Conservation (phyloP, 352 stramenopile species). For the Globisporangium viniferum region DNA sequence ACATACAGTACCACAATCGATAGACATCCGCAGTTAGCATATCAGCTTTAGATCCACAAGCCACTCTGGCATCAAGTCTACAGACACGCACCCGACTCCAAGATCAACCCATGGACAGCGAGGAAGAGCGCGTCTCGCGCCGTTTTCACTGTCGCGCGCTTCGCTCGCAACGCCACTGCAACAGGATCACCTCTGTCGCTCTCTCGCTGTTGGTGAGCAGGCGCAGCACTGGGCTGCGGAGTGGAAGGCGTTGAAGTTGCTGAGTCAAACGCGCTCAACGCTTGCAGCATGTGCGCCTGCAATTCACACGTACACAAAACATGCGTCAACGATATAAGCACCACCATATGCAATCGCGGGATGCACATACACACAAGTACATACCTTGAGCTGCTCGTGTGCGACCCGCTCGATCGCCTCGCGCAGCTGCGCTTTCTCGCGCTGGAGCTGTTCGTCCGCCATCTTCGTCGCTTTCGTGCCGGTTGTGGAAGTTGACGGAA, state of each 20-base stretch:
- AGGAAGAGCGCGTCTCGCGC: slow-evolving; percentile 68
- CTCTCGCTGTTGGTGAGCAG: slow-evolving; percentile 14
- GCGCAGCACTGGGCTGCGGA: not conserved
- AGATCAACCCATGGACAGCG: slow-evolving; percentile 61
- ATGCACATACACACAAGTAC: too few relatives aligned
- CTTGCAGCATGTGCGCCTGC: slow-evolving; percentile 70
- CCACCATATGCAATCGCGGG: not conserved
- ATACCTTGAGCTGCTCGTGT: slow-evolving; percentile 35
- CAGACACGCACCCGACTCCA: slow-evolving; percentile 53
- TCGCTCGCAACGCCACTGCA: slow-evolving; percentile 35
- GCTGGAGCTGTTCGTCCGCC: slow-evolving; percentile 15
- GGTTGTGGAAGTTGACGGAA: slow-evolving; percentile 3
- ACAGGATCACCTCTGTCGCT: slow-evolving; percentile 46
- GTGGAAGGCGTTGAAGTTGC: not conserved
- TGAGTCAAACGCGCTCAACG: slow-evolving; percentile 46
- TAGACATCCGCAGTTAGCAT: not conserved
- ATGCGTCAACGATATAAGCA: not conserved
- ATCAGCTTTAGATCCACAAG: not conserved
- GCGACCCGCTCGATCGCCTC: slow-evolving; percentile 31
- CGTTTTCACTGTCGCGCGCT: slow-evolving; percentile 40
- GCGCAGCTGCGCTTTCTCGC: slow-evolving; percentile 34
- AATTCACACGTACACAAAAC: not conserved
- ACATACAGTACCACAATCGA: not conserved
- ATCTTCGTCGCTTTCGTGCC: not conserved
- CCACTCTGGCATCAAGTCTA: not conserved